Evolutionary conservation across 805 yeast species (phyloP).

Genomic region (Clavispora carvajalis): DNA sequence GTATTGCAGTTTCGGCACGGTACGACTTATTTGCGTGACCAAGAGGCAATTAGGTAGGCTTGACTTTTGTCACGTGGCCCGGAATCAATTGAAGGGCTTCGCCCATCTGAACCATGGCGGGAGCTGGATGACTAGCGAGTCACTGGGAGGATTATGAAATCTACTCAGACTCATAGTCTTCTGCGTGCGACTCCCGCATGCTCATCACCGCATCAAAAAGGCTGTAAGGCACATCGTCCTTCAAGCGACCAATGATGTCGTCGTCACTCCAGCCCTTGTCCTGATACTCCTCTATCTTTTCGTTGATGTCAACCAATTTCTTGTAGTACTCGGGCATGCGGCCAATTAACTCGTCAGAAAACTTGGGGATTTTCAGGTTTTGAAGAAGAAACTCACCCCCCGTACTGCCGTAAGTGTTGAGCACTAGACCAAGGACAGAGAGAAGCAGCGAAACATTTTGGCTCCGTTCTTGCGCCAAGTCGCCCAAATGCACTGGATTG

Average conservation of each 20-base stretch:
- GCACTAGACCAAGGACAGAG: conserved; percentile 23
- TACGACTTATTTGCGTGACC: no score
- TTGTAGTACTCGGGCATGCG: conserved; percentile 18
- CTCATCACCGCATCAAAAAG: conserved; percentile 22
- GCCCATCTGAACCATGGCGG: no score
- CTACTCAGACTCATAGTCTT: conserved; percentile 18
- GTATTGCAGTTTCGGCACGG: no score
- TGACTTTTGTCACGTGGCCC: no score
- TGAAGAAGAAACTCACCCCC: conserved; percentile 31
- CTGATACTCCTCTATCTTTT: conserved; percentile 27
- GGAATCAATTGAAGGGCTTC: no score
- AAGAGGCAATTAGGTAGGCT: no score
- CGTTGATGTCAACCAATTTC: conserved; percentile 16
- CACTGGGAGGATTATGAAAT: neutral
- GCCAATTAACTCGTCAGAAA: conserved; percentile 20
- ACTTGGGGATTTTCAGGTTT: conserved; percentile 35
- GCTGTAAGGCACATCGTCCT: conserved; percentile 6
- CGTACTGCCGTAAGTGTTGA: conserved; percentile 24
- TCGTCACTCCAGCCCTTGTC: conserved; percentile 35
- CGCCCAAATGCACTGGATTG: conserved; percentile 31
- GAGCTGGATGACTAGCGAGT: no score
- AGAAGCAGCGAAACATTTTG: conserved; percentile 19
- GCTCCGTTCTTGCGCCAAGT: conserved; percentile 21
- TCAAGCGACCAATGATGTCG: conserved; percentile 33
- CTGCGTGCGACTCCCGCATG: conserved; percentile 20